phyloP scores from a whole-genome alignment of 495 filamentous ascomycete species.

The Lasiosphaeria miniovina region DNA sequence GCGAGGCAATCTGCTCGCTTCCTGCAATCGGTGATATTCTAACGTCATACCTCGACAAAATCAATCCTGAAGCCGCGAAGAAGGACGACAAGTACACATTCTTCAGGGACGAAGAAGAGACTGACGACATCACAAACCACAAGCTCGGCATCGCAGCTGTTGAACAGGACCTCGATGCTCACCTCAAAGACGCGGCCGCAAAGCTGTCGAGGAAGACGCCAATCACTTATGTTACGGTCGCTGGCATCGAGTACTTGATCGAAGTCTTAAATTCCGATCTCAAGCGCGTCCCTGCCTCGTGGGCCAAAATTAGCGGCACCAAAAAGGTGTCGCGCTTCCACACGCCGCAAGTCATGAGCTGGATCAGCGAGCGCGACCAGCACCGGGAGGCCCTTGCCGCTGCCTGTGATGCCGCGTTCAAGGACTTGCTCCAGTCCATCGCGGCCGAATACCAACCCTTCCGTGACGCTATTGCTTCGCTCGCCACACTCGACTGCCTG shows the following conservation, averaged over 20 bases:
- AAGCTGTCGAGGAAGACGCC: constrained; percentile 65
- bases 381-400: constrained; percentile 90
- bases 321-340: constrained; percentile 93
- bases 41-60: constrained; percentile 70
- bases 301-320: constrained; percentile 90
- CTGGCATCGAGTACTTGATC: constrained; percentile 91
- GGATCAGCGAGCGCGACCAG: constrained; percentile 88
- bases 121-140: constrained; percentile 76
- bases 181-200: constrained; percentile 66
- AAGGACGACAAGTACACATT: constrained; percentile 91
- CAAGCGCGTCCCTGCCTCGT: constrained; percentile 85
- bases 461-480: constrained; percentile 80
- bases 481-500: constrained; percentile 87
- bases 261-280: constrained; percentile 80
- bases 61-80: constrained; percentile 80
- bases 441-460: constrained; percentile 80
- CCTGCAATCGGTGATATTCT: constrained; percentile 73
- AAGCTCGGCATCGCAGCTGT: constrained; percentile 91
- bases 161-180: constrained; percentile 78
- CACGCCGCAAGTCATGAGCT: constrained; percentile 78
- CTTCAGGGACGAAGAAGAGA: constrained; percentile 83
- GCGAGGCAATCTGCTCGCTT: constrained; percentile 68
- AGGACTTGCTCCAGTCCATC: constrained; percentile 64
- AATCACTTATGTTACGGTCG: constrained; percentile 73
- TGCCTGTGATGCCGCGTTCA: constrained; percentile 86